Evolutionary conservation across 1,284 basidiomycete genomes (phyloP).

Genomic region (Ceratobasidium papillatum): DNA sequence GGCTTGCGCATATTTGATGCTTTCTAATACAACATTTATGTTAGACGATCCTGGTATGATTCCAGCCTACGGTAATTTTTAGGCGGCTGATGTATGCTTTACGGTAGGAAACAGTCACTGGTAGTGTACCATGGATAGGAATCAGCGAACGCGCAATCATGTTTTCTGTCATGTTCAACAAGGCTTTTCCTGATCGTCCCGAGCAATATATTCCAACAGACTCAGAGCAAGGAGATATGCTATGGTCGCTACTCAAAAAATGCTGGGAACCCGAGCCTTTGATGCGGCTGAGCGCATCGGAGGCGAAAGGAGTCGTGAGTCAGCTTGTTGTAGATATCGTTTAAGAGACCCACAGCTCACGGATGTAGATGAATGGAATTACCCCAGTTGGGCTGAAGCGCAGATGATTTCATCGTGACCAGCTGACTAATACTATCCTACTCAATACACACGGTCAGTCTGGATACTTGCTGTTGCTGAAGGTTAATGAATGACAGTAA

Average conservation of each 20-base stretch:
- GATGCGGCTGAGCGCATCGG: too few species aligned
- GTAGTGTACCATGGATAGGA: background rate
- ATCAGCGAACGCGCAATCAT: background rate
- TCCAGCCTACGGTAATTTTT: too few species aligned
- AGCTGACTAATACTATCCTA: too few species aligned
- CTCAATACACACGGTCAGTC: too few species aligned
- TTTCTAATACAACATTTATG: background rate
- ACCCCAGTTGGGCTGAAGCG: background rate
- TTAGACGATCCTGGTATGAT: background rate
- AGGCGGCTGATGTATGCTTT: background rate
- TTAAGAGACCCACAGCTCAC: too few species aligned
- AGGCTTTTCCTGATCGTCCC: background rate
- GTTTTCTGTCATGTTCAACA: background rate
- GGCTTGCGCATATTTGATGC: background rate
- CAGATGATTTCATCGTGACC: too few species aligned
- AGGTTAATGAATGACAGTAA: too few species aligned
- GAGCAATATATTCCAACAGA: background rate
- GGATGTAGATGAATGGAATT: too few species aligned
- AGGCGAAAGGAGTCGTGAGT: too few species aligned
- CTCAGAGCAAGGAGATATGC: background rate
- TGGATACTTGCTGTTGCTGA: too few species aligned
- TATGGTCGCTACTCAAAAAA: background rate
- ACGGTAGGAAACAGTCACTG: background rate
- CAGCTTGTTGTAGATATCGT: too few species aligned
- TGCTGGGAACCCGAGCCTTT: background rate